Evolutionary conservation across 352 stramenopile genomes (phyloP), one percentile per base, ranked within the genome.

Genomic region (Pythium plurisporium): DNA sequence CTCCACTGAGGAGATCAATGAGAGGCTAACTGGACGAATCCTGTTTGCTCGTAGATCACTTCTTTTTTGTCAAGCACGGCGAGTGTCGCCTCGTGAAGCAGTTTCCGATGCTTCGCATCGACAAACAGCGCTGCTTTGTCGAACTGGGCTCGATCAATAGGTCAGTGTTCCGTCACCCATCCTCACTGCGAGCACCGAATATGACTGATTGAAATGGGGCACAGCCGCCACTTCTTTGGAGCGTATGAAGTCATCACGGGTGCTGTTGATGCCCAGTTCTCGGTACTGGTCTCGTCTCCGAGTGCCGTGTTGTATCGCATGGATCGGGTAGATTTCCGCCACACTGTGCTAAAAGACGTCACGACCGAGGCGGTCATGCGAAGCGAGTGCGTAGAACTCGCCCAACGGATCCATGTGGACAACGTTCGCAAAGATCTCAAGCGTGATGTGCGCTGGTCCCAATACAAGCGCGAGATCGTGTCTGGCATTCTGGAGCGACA

Each of bases 21-120:
- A n/a, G n/a, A n/a, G n/a, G n/a, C n/a, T n/a, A n/a, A n/a, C n/a
- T n/a, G n/a, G n/a, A n/a, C n/a, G n/a, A n/a, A n/a, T n/a, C n/a
- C n/a, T n/a, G n/a, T n/a, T n/a, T n/a, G n/a, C n/a, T n/a, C 26
- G 2, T 43, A 4, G 80, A 77, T 36, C 48, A 74, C 51, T 74
- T 90, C 27, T 86, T 81, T 58, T 82, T 90, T 25, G 62, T 90
- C 11, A 77, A 79, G 38, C 74, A 82, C 42, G 80, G 80, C 20
- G 76, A 87, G 17, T 87, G 76, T 27, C 76, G 76, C 3, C 59
- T 91, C 19, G 63, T 91, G 14, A 87, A 86, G 54, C 70, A 67
- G 19, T 84, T 81, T 31, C 59, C 52, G 17, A 54, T 47, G 19
- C 44, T 55, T 5, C 40, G 46, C 3, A 23, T 45, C 41, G 59